Conservation (phyloP, 1,139 yeast species). For the Suhomyces taliae region DNA sequence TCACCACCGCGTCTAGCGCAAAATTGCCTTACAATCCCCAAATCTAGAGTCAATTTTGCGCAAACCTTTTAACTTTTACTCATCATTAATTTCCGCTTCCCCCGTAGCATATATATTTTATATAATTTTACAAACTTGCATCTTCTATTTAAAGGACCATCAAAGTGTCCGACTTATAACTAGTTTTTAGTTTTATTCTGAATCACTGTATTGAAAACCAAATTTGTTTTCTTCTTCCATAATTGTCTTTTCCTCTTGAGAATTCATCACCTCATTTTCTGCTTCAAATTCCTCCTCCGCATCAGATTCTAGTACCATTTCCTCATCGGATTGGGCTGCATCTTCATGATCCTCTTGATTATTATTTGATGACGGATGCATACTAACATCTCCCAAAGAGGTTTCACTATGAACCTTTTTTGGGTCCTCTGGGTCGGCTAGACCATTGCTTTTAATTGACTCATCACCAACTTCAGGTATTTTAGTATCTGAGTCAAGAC, state of each 20-base stretch:
- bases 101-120: no score
- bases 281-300: not conserved
- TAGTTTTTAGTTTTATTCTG: conserved; percentile 17
- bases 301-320: not conserved
- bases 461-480: not conserved
- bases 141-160: not conserved
- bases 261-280: conserved; percentile 5
- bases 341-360: not conserved
- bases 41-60: not conserved
- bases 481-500: not conserved
- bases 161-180: not conserved
- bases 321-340: not conserved
- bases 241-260: conserved; percentile 10
- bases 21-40: not conserved
- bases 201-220: conserved; percentile 36
- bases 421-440: no score
- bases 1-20: not conserved
- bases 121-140: not conserved
- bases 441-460: not conserved
- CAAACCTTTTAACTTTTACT: not conserved
- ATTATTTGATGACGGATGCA: not conserved
- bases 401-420: no score
- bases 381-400: no score
- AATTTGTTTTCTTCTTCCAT: conserved; percentile 24
- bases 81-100: no score